phyloP scores from a whole-genome alignment of 331 rosid genomes.

The Quercus phellos region DNA sequence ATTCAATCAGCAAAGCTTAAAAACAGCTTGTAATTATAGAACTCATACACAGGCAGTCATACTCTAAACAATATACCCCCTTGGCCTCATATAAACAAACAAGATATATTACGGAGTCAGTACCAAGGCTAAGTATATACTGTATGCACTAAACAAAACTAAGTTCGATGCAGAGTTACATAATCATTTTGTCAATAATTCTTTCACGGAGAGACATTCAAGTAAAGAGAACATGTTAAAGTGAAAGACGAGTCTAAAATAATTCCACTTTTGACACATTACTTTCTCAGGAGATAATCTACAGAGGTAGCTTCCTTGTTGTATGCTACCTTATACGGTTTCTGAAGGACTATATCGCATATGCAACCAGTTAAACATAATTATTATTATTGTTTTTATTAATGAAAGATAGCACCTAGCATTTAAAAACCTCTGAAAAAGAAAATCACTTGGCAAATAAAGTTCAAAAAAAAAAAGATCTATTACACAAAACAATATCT shows the following conservation, averaged over 20 bases:
- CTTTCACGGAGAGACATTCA: neutral
- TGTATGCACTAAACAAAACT: neutral
- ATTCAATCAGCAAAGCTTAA: neutral
- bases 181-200: neutral
- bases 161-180: neutral
- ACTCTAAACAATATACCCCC: neutral
- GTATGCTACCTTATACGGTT: neutral
- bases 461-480: neutral
- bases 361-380: neutral
- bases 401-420: neutral
- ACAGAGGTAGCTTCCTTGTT: neutral
- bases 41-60: constrained; percentile 1
- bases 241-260: neutral
- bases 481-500: neutral
- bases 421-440: neutral
- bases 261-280: neutral
- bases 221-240: neutral
- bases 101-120: neutral
- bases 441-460: neutral
- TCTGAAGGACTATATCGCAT: neutral
- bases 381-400: neutral
- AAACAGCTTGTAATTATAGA: neutral
- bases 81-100: neutral
- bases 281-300: neutral
- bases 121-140: neutral